Conservation (phyloP, 1,284 basidiomycete genomes). For the Cutaneotrichosporon arboriforme region DNA sequence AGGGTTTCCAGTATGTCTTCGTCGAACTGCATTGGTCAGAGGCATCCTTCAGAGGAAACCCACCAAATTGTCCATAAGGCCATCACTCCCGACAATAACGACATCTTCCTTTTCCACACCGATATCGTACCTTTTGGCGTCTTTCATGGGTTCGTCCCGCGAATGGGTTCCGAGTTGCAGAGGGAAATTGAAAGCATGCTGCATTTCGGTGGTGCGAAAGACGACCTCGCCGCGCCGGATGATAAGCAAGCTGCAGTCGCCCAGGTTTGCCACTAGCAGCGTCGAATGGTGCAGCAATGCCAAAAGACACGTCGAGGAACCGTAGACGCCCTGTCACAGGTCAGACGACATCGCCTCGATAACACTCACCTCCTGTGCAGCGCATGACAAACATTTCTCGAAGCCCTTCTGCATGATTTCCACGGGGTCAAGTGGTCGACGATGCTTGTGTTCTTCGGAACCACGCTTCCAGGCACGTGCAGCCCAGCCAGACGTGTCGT, state of each 20-base stretch:
- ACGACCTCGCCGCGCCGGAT: constrained; percentile 70
- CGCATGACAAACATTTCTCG: constrained; percentile 52
- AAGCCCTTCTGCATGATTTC: constrained; percentile 57
- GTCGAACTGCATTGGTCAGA: constrained; percentile 58
- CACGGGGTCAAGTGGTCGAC: constrained; percentile 51
- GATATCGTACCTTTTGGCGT: constrained; percentile 68
- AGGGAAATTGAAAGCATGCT: constrained; percentile 91
- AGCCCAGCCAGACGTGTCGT: constrained; percentile 18
- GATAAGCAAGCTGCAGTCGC: constrained; percentile 84
- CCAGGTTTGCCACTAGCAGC: constrained; percentile 82
- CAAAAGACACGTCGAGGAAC: constrained; percentile 55
- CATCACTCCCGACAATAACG: constrained; percentile 82
- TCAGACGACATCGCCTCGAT: neutral
- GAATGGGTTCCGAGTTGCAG: constrained; percentile 69
- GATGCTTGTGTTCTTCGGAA: constrained; percentile 4
- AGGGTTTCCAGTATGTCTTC: constrained; percentile 90
- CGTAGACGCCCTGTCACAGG: constrained; percentile 50
- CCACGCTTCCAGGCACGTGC: constrained; percentile 18
- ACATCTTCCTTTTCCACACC: constrained; percentile 81
- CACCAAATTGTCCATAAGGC: constrained; percentile 79
- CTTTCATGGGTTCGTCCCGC: constrained; percentile 60
- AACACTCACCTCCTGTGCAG: constrained; percentile 44
- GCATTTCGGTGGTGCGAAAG: constrained; percentile 90
- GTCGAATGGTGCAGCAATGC: constrained; percentile 63
- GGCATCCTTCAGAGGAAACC: constrained; percentile 2